Base-by-base conservation (phyloP, 768 basidiomycete genomes). In the Mycena rosella region DNA sequence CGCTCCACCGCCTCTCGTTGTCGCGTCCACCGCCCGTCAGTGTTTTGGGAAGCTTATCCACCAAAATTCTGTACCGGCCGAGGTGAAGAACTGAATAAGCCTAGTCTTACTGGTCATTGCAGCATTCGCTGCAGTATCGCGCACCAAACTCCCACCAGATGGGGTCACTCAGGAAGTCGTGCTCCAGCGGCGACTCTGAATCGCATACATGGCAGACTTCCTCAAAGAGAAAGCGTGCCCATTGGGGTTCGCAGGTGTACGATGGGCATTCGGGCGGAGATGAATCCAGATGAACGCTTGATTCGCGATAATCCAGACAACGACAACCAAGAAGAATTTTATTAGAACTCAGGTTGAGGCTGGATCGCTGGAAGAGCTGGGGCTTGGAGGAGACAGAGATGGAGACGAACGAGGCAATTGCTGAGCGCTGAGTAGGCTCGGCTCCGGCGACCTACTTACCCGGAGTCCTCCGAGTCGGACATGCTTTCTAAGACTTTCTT, bases 91-190 rank as follows among this genome's bases (percentile, higher is more conserved):
- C 5, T 11, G 6, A 18, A 40, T 18, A 2, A 27, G 7, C 17
- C 2, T 26, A 3, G 34, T 7, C 48, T 51, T 17, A 65, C 64
- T 59, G 38, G 30, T 32, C 17, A 2, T 54, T 3, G 38, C 27
- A 29, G 55, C 64, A 65, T 42, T 53, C 65, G 9, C n/a, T 20
- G 52, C 65, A 66, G 18, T 60, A 66, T 29, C 65, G 40, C 11
- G 58, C 58, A 13, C 64, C n/a, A 22, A 59, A 65, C 45, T 65
- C 64, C 64, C 64, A 65, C 64, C 64, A 65, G 22, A 65, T 59
- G 13, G 64, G 64, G 47, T 65, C 64, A 57, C 53, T 59, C 24
- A 20, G 30, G 29, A 38, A 60, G 36, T 66, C 65, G 44, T 60
- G 58, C 52, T 60, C 58, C 34, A 66, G 38, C n/a, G 49, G 1